These are phyloP conservation scores for Plectranthus barbatus DNA, from an alignment of 257 asterid genomes.

Conservation along the genomic window DNA sequence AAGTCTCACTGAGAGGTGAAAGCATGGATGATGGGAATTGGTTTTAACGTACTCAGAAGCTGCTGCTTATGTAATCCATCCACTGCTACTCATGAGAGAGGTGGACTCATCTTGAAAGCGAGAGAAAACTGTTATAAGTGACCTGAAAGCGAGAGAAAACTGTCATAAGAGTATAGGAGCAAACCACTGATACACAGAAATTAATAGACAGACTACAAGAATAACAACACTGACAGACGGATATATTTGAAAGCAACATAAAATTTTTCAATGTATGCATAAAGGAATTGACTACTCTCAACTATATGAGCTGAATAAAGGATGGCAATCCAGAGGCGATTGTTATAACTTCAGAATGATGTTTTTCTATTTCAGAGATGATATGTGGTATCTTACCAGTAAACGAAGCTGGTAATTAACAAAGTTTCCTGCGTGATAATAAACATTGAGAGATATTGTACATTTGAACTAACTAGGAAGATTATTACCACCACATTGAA, in stretches of 20 bases:
- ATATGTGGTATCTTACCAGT: neutral
- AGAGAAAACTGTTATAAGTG: conserved; percentile 2
- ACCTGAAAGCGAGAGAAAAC: conserved; percentile 1
- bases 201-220: neutral
- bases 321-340: no score
- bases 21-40: conserved; percentile 28
- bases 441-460: conserved; percentile 1
- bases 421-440: conserved; percentile 2
- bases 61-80: conserved; percentile 42
- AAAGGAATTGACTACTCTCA: neutral
- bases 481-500: no score
- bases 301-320: neutral
- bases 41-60: conserved; percentile 21
- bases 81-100: conserved; percentile 51
- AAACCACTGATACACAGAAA: neutral
- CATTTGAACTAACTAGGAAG: neutral
- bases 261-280: no score
- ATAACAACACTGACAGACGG: neutral
- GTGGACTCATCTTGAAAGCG: conserved; percentile 21
- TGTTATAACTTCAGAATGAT: no score
- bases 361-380: neutral
- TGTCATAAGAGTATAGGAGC: conserved; percentile 1
- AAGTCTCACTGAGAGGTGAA: conserved; percentile 24
- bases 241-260: no score
- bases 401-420: neutral